Percentiles rank a stretch among this genome's conserved stretches.
Evolutionary conservation across 371 early-diverging fungal species (phyloP).

Genomic region (Dichotomocladium elegans): DNA sequence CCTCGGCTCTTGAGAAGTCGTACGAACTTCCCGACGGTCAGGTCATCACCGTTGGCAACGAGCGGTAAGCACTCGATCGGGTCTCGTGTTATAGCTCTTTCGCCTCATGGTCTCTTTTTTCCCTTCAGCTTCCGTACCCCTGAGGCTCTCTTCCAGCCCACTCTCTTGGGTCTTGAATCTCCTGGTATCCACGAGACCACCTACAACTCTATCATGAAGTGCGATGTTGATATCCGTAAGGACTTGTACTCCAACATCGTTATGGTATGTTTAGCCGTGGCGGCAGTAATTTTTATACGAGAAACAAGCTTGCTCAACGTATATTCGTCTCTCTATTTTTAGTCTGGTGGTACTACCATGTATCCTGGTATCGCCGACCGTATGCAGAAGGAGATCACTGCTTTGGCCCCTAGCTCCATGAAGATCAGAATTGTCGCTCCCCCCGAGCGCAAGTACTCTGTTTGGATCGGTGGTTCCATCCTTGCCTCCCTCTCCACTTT

Average conservation of each 20-base stretch:
- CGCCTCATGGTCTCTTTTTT: neutral
- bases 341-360: slow-evolving; percentile 84
- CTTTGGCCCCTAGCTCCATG: slow-evolving; percentile 97
- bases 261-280: slow-evolving; percentile 41
- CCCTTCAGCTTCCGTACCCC: slow-evolving; percentile 89
- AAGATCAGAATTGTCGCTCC: slow-evolving; percentile 99
- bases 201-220: slow-evolving; percentile 96
- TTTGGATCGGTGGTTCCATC: slow-evolving; percentile 99
- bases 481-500: slow-evolving; percentile 96
- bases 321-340: neutral
- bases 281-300: neutral
- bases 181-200: slow-evolving; percentile 94
- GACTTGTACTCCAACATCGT: slow-evolving; percentile 97
- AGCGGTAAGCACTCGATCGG: slow-evolving; percentile 56
- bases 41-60: slow-evolving; percentile 97
- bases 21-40: slow-evolving; percentile 99
- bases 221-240: slow-evolving; percentile 98
- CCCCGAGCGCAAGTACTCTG: slow-evolving; percentile 99
- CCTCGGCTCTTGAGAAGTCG: slow-evolving; percentile 92
- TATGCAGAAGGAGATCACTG: slow-evolving; percentile 98
- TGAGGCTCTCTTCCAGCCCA: slow-evolving; percentile 99
- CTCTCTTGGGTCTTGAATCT: slow-evolving; percentile 88
- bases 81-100: neutral
- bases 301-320: neutral
- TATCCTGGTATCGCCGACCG: slow-evolving; percentile 98